Evolutionary conservation across 2,329 filamentous ascomycete genomes (phyloP), one percentile per base, ranked within the genome.

Genomic region (Epichloe gansuensis): DNA sequence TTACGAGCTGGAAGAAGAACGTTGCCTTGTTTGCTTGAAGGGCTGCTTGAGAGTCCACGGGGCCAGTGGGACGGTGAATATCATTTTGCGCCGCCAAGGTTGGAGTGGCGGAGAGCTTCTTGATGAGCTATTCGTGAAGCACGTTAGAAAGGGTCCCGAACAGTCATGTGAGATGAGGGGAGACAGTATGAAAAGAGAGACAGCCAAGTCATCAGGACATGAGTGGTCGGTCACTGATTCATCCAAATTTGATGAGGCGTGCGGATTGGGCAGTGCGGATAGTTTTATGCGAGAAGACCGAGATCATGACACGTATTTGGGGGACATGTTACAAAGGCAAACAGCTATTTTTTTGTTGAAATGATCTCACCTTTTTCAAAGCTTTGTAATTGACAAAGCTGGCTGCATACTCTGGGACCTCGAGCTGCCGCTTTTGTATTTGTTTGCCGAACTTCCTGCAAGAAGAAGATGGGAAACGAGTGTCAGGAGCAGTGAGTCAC

Each of bases 331-430:
- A 28, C 28, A 17, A 41, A 13, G 39, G 15, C 15, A 34, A 12
- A 37, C 6, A 17, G 21, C 11, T 25, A 17, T 37, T n/a, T 5
- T 3, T 47, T 37, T 6, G 46, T 13, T 28, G 37, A 17, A 8
- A 9, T 11, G 17, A 8, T 31, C 55, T 35, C 67, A 95, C 93
- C 88, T 97, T 97, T 73, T 98, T 98, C 62, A 98, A 77, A 55
- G 90, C 91, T 75, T 98, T 98, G 77, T 98, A 98, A 73, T 98
- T 96, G 62, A 97, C 91, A 68, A 98, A 98, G 72, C 91, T 96
- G 59, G 91, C 90, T 57, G 93, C 91, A 85, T 98, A 98, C 80
- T 98, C 93, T 55, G 93, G 93, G 55, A 98, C 91, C 70, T 98
- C 93, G 65, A 98, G 88, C 79, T 98, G 93, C 68, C 91, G 86